Percentiles rank a stretch among this genome's conserved stretches.
These are phyloP conservation scores for Populus deltoides DNA, from an alignment of 345 rosid genomes.

Conservation along the genomic window DNA sequence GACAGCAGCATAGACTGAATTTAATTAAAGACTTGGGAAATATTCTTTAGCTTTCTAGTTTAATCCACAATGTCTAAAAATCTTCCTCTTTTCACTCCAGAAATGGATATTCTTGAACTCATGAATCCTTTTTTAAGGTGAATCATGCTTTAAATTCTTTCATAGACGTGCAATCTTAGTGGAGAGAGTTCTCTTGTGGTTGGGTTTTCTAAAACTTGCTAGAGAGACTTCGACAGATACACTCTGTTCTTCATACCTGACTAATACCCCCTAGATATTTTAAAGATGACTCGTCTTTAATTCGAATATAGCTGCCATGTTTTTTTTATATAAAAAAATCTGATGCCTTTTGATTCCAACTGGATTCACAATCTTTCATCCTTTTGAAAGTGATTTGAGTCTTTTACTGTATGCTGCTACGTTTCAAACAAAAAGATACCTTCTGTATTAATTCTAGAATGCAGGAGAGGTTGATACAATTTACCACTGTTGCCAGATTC, in stretches of 20 bases:
- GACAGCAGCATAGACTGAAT: not conserved
- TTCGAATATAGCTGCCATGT: not conserved
- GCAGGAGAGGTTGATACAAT: slow-evolving; percentile 26
- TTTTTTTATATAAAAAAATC: not conserved
- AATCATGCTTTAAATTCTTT: not conserved
- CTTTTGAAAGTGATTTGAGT: not conserved
- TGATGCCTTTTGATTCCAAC: not conserved
- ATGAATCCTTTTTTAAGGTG: not conserved
- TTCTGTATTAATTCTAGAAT: not conserved
- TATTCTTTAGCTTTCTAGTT: not conserved
- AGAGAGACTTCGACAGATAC: not conserved
- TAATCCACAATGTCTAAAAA: not conserved
- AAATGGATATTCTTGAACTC: not conserved
- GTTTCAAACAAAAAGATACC: not conserved
- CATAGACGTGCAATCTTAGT: not conserved
- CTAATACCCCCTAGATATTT: not conserved
- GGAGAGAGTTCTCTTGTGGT: not conserved
- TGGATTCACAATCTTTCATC: not conserved
- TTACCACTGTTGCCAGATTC: slow-evolving; percentile 51
- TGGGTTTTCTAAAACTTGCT: not conserved
- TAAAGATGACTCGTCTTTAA: not conserved
- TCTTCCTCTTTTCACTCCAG: not conserved
- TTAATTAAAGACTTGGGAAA: not conserved
- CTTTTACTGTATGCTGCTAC: not conserved
- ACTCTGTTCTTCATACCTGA: not conserved